Percentiles rank a stretch among this genome's conserved stretches.
Evolutionary conservation across 2,329 filamentous ascomycete species (phyloP).

Genomic region (Cladosporium sp.): DNA sequence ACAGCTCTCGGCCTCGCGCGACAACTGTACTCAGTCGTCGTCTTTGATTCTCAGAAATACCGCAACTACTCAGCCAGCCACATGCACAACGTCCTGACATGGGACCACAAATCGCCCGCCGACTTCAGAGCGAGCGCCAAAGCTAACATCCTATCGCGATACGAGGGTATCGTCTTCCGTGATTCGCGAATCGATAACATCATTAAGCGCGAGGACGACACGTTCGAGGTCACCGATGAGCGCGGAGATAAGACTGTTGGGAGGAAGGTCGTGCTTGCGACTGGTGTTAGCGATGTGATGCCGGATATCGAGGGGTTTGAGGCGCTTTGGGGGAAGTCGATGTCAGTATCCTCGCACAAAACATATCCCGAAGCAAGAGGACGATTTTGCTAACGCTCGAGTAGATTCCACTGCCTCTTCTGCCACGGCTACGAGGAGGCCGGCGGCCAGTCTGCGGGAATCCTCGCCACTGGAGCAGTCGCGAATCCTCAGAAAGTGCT

Average conservation of each 20-base stretch:
- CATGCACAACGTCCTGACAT: constrained; percentile 49
- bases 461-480: constrained; percentile 49
- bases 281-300: constrained; percentile 55
- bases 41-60: constrained; percentile 48
- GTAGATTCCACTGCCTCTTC: constrained; percentile 58
- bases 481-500: constrained; percentile 23
- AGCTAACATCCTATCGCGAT: constrained; percentile 12
- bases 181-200: background rate
- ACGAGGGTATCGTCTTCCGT: background rate
- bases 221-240: constrained; percentile 47
- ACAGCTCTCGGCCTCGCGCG: constrained; percentile 39
- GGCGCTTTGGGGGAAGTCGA: constrained; percentile 16
- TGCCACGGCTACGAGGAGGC: constrained; percentile 63
- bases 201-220: constrained; percentile 10
- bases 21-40: constrained; percentile 25
- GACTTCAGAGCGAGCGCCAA: constrained; percentile 40
- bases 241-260: constrained; percentile 50
- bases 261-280: constrained; percentile 58
- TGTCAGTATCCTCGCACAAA: background rate
- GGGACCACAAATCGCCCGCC: constrained; percentile 41
- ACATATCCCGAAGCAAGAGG: background rate
- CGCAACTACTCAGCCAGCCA: constrained; percentile 47
- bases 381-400: background rate
- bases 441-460: constrained; percentile 47
- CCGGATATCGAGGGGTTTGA: constrained; percentile 45